phyloP scores from a whole-genome alignment of 2,329 filamentous ascomycete species.

The Aspergillus viridinutans region DNA sequence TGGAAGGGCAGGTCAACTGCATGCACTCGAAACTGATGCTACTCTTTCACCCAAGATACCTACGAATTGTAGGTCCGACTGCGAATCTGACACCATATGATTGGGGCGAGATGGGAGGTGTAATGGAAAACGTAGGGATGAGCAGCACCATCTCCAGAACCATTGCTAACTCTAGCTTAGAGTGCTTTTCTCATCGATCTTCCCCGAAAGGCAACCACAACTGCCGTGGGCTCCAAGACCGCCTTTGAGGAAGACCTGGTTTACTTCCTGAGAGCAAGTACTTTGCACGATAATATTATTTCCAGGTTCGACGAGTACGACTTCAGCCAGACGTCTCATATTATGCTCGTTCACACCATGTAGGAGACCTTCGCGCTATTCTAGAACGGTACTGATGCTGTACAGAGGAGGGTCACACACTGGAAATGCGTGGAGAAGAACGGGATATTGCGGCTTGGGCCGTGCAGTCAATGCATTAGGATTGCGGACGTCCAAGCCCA shows the following conservation, averaged over 20 bases:
- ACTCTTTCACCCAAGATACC: conserved; percentile 68
- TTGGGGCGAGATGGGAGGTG: conserved; percentile 74
- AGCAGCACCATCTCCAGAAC: not conserved
- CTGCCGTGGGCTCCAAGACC: conserved; percentile 32
- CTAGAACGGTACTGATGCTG: conserved; percentile 6
- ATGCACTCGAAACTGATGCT: conserved; percentile 97
- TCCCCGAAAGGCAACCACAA: conserved; percentile 47
- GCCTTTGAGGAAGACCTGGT: conserved; percentile 66
- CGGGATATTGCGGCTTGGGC: conserved; percentile 72
- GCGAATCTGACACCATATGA: conserved; percentile 83
- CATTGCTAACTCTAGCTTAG: conserved; percentile 36
- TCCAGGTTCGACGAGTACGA: conserved; percentile 73
- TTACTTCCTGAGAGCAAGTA: conserved; percentile 65
- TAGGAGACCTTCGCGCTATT: conserved; percentile 42
- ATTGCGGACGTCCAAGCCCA: conserved; percentile 49
- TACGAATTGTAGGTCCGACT: conserved; percentile 79
- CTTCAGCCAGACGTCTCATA: conserved; percentile 65
- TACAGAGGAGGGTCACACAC: conserved; percentile 55
- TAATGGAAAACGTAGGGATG: conserved; percentile 74
- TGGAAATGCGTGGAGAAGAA: conserved; percentile 47
- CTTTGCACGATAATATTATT: conserved; percentile 61
- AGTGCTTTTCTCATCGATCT: conserved; percentile 90
- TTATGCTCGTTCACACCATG: conserved; percentile 85
- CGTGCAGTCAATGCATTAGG: conserved; percentile 62
- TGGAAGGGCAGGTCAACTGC: conserved; percentile 64